phyloP scores from a whole-genome alignment of 2,329 filamentous ascomycete genomes.

The Aspergillus latus region DNA sequence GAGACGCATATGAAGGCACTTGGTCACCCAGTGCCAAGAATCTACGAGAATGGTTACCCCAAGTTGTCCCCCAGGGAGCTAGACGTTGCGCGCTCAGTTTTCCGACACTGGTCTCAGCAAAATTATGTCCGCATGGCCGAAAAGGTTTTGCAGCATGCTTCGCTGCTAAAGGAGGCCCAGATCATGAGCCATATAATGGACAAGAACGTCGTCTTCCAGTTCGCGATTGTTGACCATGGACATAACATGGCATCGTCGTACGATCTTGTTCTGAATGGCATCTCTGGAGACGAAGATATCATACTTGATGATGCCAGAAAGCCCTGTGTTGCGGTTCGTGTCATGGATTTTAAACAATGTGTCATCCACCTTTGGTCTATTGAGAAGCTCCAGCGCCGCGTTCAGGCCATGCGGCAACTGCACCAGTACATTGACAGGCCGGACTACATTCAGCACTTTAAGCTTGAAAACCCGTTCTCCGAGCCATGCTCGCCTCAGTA shows the following conservation, averaged over 20 bases:
- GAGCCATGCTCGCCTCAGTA: conserved; percentile 90
- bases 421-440: conserved; percentile 95
- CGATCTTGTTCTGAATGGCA: conserved; percentile 90
- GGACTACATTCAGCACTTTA: conserved; percentile 90
- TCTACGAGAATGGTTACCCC: conserved; percentile 44
- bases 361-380: conserved; percentile 93
- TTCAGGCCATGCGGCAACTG: conserved; percentile 92
- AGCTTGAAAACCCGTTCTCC: conserved; percentile 87
- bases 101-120: conserved; percentile 75
- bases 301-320: conserved; percentile 79
- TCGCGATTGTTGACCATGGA: conserved; percentile 83
- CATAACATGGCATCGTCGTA: conserved; percentile 91
- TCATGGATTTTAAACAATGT: conserved; percentile 83
- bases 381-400: conserved; percentile 82
- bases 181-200: conserved; percentile 97
- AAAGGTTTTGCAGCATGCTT: conserved; percentile 81
- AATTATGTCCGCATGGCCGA: conserved; percentile 95
- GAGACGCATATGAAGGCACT: conserved; percentile 80
- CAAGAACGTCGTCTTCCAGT: conserved; percentile 91
- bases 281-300: conserved; percentile 80
- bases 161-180: conserved; percentile 89
- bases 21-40: conserved; percentile 58
- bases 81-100: conserved; percentile 63
- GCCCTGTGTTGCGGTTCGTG: conserved; percentile 84
- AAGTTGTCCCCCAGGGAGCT: conserved; percentile 70